These are phyloP conservation scores for Ambrosiella xylebori DNA, from an alignment of 2,329 filamentous ascomycete species.

Conservation along the genomic window DNA sequence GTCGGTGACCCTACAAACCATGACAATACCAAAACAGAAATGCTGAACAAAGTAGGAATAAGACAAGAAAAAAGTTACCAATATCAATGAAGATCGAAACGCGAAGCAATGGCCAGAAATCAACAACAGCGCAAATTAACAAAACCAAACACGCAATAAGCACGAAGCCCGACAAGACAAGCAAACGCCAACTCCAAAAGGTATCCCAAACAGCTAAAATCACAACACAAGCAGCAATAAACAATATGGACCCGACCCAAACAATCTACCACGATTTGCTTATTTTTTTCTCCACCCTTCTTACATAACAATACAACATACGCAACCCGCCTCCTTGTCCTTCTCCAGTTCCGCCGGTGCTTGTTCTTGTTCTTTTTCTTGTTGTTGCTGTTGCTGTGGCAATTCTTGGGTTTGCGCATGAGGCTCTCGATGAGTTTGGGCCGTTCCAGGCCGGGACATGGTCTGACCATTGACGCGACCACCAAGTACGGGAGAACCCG, in stretches of 20 bases:
- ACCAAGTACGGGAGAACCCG: conserved; percentile 20
- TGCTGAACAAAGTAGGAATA: too few species aligned
- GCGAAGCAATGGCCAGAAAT: too few species aligned
- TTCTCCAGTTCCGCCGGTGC: conserved; percentile 19
- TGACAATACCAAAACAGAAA: too few species aligned
- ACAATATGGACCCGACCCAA: neutral
- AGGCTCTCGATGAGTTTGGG: neutral
- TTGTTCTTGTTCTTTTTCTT: conserved; percentile 11
- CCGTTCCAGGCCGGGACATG: conserved; percentile 3
- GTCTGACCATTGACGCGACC: conserved; percentile 14
- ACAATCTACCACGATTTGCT: neutral
- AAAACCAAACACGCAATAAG: neutral
- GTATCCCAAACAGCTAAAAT: conserved; percentile 6
- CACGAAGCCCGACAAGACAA: conserved; percentile 1
- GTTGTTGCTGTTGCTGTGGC: conserved; percentile 22
- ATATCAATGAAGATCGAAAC: too few species aligned
- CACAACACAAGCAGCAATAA: neutral
- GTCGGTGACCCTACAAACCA: too few species aligned
- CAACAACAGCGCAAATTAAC: too few species aligned
- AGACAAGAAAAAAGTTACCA: too few species aligned
- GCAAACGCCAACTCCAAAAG: neutral
- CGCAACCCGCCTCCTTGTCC: conserved; percentile 28
- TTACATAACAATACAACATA: conserved; percentile 35
- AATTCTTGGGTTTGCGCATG: conserved; percentile 14
- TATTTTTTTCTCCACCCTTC: neutral